Conservation (phyloP, 225 moss, liverwort and hornwort species). For the Takakia lepidozioides region DNA sequence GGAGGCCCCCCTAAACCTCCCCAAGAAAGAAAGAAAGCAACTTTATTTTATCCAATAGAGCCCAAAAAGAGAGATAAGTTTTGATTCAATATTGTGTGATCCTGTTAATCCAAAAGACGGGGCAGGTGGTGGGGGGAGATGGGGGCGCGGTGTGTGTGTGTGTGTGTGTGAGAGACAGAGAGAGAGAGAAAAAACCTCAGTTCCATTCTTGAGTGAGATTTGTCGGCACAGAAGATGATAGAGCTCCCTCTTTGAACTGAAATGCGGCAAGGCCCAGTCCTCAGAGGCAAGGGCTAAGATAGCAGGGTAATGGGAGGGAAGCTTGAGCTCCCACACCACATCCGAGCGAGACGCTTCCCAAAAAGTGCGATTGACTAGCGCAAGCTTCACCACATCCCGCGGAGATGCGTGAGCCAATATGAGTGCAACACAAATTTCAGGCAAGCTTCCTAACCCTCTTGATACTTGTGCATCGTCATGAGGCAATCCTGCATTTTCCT, state of each 20-base stretch:
- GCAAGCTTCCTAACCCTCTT: slow-evolving; percentile 5
- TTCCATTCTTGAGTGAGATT: slow-evolving; percentile 6
- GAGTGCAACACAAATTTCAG: slow-evolving; percentile 6
- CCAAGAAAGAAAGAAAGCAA: too few species aligned
- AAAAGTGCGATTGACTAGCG: slow-evolving; percentile 6
- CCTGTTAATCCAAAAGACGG: too few species aligned
- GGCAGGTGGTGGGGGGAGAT: too few species aligned
- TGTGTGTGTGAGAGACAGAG: too few species aligned
- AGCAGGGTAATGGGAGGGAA: slow-evolving; percentile 7
- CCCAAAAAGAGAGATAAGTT: neutral
- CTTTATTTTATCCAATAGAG: too few species aligned
- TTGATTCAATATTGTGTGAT: neutral
- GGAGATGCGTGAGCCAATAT: slow-evolving; percentile 5
- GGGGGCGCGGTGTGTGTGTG: too few species aligned
- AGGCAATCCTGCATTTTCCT: too few species aligned
- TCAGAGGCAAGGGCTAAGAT: slow-evolving; percentile 4
- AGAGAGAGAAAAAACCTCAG: slow-evolving; percentile 6
- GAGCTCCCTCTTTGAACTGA: slow-evolving; percentile 1
- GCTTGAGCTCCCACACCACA: slow-evolving; percentile 10
- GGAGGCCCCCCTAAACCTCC: too few species aligned
- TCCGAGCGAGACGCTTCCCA: slow-evolving; percentile 10
- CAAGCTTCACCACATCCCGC: slow-evolving; percentile 6
- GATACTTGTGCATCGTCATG: neutral
- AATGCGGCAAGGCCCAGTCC: neutral
- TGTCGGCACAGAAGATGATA: slow-evolving; percentile 5